Evolutionary conservation across 2,329 filamentous ascomycete species (phyloP).

Genomic region (Diaporthe ampelina): DNA sequence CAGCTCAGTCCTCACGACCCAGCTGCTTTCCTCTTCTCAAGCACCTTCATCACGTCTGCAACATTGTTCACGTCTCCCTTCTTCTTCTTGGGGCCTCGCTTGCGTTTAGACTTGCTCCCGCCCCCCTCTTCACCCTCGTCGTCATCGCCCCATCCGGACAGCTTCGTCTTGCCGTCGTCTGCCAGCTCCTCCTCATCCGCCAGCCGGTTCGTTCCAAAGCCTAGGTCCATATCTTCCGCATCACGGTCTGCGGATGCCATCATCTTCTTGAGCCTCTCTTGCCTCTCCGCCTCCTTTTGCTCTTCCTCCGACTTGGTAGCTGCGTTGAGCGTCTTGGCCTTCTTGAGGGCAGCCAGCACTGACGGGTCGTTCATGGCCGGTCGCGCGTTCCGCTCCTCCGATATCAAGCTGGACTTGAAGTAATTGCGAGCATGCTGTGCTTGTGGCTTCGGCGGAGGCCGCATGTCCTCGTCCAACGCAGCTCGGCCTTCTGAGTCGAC

Average conservation of each 20-base stretch:
- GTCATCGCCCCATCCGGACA: conserved; percentile 73
- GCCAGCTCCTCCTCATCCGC: conserved; percentile 91
- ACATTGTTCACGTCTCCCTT: conserved; percentile 85
- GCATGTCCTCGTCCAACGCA: conserved; percentile 55
- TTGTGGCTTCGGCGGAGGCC: conserved; percentile 59
- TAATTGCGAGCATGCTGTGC: conserved; percentile 67
- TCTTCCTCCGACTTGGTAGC: conserved; percentile 56
- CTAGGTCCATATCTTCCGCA: conserved; percentile 92
- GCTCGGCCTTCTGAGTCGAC: conserved; percentile 44
- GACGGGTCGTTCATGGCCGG: conserved; percentile 79
- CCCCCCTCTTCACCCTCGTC: conserved; percentile 64
- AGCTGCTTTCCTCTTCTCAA: conserved; percentile 71
- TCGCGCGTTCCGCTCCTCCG: conserved; percentile 63
- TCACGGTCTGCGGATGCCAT: conserved; percentile 82
- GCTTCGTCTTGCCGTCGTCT: conserved; percentile 72
- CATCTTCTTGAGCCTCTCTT: conserved; percentile 80
- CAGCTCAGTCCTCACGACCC: conserved; percentile 42
- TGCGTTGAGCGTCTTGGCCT: conserved; percentile 77
- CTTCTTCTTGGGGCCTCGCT: conserved; percentile 80
- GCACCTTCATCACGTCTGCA: conserved; percentile 82
- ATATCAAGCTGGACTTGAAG: conserved; percentile 72
- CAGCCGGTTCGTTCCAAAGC: conserved; percentile 89
- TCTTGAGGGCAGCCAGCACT: conserved; percentile 87
- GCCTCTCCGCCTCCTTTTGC: conserved; percentile 64
- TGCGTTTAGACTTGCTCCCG: conserved; percentile 70